Conservation (phyloP, 352 stramenopile species). For the Phytophthora cryptogea region DNA sequence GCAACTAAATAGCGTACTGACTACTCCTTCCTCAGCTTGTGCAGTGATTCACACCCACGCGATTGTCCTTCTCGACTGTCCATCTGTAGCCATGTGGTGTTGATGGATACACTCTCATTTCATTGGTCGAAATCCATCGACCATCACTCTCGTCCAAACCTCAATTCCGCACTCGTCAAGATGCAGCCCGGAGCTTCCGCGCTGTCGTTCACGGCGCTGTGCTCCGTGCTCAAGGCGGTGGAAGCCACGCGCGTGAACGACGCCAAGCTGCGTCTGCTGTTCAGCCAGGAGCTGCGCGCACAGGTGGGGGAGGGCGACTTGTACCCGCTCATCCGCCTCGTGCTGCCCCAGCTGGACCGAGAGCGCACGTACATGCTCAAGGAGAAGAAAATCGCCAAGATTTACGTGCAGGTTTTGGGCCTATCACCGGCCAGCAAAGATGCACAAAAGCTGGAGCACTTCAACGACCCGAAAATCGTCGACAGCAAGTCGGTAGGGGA, state of each 20-base stretch:
- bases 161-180: background rate
- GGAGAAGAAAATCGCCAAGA: slow-evolving; percentile 85
- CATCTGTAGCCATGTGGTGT: slow-evolving; percentile 1
- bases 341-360: slow-evolving; percentile 82
- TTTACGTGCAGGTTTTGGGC: slow-evolving; percentile 78
- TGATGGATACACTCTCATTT: background rate
- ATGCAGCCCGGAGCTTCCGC: background rate
- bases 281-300: slow-evolving; percentile 63
- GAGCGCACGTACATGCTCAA: slow-evolving; percentile 89
- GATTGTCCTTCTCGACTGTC: background rate
- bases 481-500: slow-evolving; percentile 81
- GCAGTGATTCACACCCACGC: background rate
- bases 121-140: slow-evolving; percentile 23
- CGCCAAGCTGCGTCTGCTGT: slow-evolving; percentile 76
- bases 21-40: too few relatives aligned
- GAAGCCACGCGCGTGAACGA: slow-evolving; percentile 78
- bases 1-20: too few relatives aligned
- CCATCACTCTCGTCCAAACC: slow-evolving; percentile 3
- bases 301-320: slow-evolving; percentile 60
- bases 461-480: slow-evolving; percentile 83
- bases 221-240: slow-evolving; percentile 69
- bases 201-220: slow-evolving; percentile 77
- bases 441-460: slow-evolving; percentile 80
- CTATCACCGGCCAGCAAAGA: slow-evolving; percentile 67
- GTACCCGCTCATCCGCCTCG: slow-evolving; percentile 74